These are phyloP conservation scores for Calcarisporium arbuscula DNA, from an alignment of 2,329 filamentous ascomycete genomes.

Conservation along the genomic window DNA sequence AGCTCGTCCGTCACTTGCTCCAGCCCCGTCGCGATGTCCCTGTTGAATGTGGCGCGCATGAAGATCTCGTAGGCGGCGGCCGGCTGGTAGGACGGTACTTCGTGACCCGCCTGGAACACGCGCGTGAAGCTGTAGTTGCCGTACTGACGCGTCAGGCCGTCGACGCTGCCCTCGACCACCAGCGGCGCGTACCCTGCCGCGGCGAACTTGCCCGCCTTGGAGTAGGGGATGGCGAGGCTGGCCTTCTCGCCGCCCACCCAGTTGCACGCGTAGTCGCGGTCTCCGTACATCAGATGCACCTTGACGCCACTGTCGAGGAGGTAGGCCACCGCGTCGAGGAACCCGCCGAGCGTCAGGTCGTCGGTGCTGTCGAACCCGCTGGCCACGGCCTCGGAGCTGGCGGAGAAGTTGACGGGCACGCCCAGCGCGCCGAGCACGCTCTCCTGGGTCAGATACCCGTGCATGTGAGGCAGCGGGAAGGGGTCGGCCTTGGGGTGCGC, in stretches of 20 bases:
- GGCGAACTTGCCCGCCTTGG: slow-evolving; percentile 38
- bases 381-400: slow-evolving; percentile 33
- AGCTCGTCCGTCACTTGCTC: slow-evolving; percentile 44
- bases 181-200: slow-evolving; percentile 65
- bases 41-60: slow-evolving; percentile 49
- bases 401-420: slow-evolving; percentile 52
- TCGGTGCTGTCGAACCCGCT: slow-evolving; percentile 55
- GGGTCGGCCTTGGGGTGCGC: slow-evolving; percentile 49
- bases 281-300: slow-evolving; percentile 65
- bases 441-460: slow-evolving; percentile 55
- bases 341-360: slow-evolving; percentile 46
- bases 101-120: slow-evolving; percentile 60
- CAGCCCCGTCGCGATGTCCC: slow-evolving; percentile 48
- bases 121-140: slow-evolving; percentile 65
- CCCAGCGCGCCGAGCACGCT: slow-evolving; percentile 53
- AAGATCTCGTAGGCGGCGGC: slow-evolving; percentile 51
- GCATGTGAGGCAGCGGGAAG: slow-evolving; percentile 56
- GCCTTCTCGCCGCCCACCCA: slow-evolving; percentile 66
- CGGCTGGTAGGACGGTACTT: slow-evolving; percentile 54
- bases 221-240: slow-evolving; percentile 54
- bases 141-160: slow-evolving; percentile 65
- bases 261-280: slow-evolving; percentile 55
- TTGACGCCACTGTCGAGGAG: slow-evolving; percentile 58
- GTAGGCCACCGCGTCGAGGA: slow-evolving; percentile 47
- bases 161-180: slow-evolving; percentile 54